phyloP scores from a whole-genome alignment of 257 asterid genomes.

The Datura wrightii region DNA sequence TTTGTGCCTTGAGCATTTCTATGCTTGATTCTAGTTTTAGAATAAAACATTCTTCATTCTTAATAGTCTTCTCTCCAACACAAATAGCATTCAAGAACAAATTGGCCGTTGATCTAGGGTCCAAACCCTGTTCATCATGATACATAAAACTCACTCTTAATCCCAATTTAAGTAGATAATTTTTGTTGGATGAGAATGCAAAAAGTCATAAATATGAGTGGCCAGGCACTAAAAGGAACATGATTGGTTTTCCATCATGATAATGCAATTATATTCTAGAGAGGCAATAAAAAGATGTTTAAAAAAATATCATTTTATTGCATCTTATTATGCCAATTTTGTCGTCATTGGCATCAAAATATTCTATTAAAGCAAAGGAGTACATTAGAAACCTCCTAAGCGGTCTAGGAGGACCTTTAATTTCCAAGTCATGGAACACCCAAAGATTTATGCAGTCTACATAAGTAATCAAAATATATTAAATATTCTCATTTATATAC shows the following conservation, averaged over 20 bases:
- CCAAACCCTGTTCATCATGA: conserved; percentile 62
- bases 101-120: conserved; percentile 86
- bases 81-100: conserved; percentile 75
- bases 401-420: conserved; percentile 64
- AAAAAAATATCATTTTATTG: neutral
- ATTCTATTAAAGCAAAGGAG: neutral
- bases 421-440: conserved; percentile 38
- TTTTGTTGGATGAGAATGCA: neutral
- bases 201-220: neutral
- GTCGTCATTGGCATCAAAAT: neutral
- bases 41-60: conserved; percentile 67
- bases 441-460: neutral
- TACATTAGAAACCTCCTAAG: conserved; percentile 83
- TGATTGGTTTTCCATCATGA: neutral
- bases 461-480: neutral
- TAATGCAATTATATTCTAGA: neutral
- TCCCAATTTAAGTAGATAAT: neutral
- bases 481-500: neutral
- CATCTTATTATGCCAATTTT: neutral
- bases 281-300: neutral
- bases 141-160: neutral
- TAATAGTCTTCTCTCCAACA: conserved; percentile 68
- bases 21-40: conserved; percentile 64
- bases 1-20: conserved; percentile 66
- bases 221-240: neutral